Conservation (phyloP, 2,329 filamentous ascomycete genomes). For the Talaromyces sp. region DNA sequence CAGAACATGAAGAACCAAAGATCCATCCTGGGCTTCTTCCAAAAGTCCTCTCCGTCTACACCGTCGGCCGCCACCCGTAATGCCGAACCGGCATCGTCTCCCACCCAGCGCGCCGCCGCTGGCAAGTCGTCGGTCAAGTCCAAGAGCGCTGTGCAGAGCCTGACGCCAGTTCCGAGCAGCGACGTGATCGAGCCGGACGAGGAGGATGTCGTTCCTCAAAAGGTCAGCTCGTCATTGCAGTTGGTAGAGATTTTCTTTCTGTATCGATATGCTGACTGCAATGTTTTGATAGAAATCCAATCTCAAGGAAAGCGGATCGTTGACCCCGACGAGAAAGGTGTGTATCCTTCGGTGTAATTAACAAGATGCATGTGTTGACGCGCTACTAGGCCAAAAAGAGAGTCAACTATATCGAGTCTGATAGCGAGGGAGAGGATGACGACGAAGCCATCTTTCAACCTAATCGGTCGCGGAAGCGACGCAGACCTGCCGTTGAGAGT, state of each 20-base stretch:
- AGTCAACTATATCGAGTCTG: constrained; percentile 76
- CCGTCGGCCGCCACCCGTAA: constrained; percentile 16
- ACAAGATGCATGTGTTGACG: not conserved
- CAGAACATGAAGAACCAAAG: constrained; percentile 57
- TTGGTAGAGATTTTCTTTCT: constrained; percentile 29
- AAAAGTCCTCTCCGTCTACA: constrained; percentile 51
- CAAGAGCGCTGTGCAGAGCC: constrained; percentile 40
- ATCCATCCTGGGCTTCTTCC: constrained; percentile 76
- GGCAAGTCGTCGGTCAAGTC: constrained; percentile 28
- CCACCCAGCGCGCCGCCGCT: constrained; percentile 30
- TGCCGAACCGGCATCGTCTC: constrained; percentile 33
- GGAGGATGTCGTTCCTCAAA: constrained; percentile 36
- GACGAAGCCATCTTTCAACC: constrained; percentile 67
- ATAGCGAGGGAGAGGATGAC: constrained; percentile 63
- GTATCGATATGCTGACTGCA: not conserved
- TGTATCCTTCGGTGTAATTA: not conserved
- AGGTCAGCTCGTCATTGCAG: constrained; percentile 41
- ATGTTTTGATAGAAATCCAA: constrained; percentile 29
- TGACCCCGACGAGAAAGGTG: constrained; percentile 78
- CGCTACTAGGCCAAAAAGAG: constrained; percentile 52
- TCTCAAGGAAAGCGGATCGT: constrained; percentile 42
- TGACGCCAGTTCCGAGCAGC: constrained; percentile 77
- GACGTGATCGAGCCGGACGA: constrained; percentile 66
- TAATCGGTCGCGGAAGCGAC: constrained; percentile 50
- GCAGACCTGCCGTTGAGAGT: constrained; percentile 62